Base-by-base conservation (phyloP, 768 basidiomycete genomes). In the Trametopsis cervina region DNA sequence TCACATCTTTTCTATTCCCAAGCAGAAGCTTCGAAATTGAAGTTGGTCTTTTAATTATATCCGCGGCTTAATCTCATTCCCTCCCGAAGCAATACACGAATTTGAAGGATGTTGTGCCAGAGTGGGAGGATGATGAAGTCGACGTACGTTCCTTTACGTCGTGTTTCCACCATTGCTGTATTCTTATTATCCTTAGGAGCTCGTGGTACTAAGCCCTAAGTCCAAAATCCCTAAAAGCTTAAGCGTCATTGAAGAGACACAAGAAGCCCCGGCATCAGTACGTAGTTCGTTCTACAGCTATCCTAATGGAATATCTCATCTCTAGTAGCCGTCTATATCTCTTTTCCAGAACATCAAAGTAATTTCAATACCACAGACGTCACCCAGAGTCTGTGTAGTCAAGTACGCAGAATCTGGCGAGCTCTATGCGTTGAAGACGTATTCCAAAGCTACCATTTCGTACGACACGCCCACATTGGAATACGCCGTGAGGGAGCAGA, bases 71-170 rank as follows among this genome's bases (percentile, higher is more conserved):
- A n/a, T 15, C 33, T 41, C 5, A 20, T 13, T 3, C n/a, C 15
- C 24, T 46, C 45, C 17, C 47, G 15, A 17, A 78, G 74, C 68
- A 65, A 40, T 63, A 69, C 23, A 70, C 70, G 11, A 60, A 75
- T 49, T 59, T 74, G 20, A 64, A 65, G 40, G 69, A 70, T 12
- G 55, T 75, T 12, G 64, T 66, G 49, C 65, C 74, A 4, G 68
- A 67, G n/a, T 75, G 74, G 71, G 63, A 68, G 24, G 69, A 75
- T 39, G 69, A 75, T 43, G 75, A 75, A 6, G 66, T 76, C 17
- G 75, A 77, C 57, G 77, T 76, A 44, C 4, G 66, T 55, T 7
- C 42, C 39, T 9, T 40, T 7, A 2, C 35, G 21, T 17, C 17
- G n/a, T 35, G 22, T 44, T 11, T 29, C 10, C n/a, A 5, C 10